These are phyloP conservation scores for Luffa aegyptiaca DNA, from an alignment of 306 rosid species.

Conservation along the genomic window DNA sequence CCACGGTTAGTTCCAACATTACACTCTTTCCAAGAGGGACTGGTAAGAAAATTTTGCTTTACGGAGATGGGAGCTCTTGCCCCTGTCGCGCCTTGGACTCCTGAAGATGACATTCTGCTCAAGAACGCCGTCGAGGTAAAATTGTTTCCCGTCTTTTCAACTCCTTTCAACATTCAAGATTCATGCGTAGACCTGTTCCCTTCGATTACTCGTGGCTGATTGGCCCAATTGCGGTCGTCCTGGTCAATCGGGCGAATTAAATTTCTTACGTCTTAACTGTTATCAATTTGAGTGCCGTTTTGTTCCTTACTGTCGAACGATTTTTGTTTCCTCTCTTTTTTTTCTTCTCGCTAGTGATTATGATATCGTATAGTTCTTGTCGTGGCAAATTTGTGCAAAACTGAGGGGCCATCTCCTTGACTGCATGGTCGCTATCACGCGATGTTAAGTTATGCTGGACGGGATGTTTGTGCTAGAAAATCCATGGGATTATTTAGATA, in stretches of 20 bases:
- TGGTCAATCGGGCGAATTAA: background rate
- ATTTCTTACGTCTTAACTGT: background rate
- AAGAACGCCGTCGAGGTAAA: slow-evolving; percentile 82
- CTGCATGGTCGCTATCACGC: background rate
- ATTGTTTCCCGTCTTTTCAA: background rate
- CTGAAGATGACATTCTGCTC: slow-evolving; percentile 75
- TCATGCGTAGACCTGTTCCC: background rate
- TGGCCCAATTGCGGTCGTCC: background rate
- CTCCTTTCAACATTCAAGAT: background rate
- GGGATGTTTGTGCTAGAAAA: slow-evolving; percentile 6
- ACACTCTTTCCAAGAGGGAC: background rate
- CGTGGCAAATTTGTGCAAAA: background rate
- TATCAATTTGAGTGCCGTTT: background rate
- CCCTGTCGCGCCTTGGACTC: slow-evolving; percentile 44
- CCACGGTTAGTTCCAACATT: background rate
- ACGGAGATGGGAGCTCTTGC: slow-evolving; percentile 66
- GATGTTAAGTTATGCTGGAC: background rate
- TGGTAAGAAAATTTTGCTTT: background rate
- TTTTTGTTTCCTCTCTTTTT: background rate
- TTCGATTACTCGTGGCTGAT: background rate
- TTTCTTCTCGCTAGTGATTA: background rate
- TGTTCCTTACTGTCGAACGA: background rate
- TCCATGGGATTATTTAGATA: background rate
- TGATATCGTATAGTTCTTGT: background rate
- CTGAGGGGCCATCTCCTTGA: background rate